These are phyloP conservation scores for Linnemannia elongata DNA, from an alignment of 192 early-diverging fungal species.

Conservation along the genomic window DNA sequence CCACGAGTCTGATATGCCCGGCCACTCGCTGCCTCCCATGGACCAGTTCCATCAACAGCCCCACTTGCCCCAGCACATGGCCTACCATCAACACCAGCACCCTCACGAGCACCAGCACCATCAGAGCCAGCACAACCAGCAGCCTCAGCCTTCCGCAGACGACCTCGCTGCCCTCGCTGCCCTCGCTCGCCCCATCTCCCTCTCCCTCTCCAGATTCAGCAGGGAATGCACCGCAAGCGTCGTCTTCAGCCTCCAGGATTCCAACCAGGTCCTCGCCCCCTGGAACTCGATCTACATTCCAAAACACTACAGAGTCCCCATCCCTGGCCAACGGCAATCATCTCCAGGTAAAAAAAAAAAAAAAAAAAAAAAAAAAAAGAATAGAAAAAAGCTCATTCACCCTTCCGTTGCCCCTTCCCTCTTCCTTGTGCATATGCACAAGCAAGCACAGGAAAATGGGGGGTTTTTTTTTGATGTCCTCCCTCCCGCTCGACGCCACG, in stretches of 20 bases:
- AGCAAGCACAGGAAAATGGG: background rate
- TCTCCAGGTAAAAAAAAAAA: conserved; percentile 38
- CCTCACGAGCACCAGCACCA: conserved; percentile 21
- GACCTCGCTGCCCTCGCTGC: background rate
- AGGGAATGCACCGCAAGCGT: conserved; percentile 43
- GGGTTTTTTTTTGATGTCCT: background rate
- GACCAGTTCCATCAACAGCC: conserved; percentile 17
- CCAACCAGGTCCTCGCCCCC: conserved; percentile 36
- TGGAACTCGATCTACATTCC: conserved; percentile 60
- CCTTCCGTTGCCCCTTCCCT: background rate
- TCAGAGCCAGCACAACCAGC: conserved; percentile 18
- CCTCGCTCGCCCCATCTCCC: conserved; percentile 13
- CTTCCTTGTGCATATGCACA: background rate
- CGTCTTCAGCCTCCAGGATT: conserved; percentile 33
- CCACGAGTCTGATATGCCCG: conserved; percentile 31
- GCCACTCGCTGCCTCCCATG: conserved; percentile 17
- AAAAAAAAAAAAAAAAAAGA: conserved; percentile 6
- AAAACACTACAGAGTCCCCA: conserved; percentile 49
- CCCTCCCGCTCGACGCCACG: background rate
- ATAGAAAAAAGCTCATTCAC: background rate
- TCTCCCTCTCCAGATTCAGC: conserved; percentile 40
- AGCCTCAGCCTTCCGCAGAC: conserved; percentile 11
- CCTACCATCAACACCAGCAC: conserved; percentile 2
- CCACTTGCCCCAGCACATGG: conserved; percentile 1
- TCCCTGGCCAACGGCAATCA: conserved; percentile 45